phyloP scores from a whole-genome alignment of 2,329 filamentous ascomycete genomes.

The Piedraia hortae region DNA sequence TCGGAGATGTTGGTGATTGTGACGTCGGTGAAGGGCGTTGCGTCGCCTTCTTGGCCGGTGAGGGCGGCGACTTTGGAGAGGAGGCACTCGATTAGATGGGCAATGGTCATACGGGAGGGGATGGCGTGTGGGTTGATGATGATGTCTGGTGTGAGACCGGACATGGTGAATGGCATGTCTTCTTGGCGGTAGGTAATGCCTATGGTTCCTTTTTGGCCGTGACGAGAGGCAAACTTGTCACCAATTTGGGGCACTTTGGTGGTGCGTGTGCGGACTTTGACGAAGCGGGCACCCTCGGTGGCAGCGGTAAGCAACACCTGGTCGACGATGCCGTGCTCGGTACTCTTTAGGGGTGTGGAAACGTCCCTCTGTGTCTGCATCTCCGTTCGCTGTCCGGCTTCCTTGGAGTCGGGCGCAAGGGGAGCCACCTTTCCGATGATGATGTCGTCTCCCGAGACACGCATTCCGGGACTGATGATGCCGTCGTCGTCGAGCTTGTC shows the following conservation, averaged over 20 bases:
- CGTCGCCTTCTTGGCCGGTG: slow-evolving; percentile 85
- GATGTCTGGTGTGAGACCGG: slow-evolving; percentile 77
- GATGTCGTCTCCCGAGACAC: slow-evolving; percentile 91
- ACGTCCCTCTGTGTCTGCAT: slow-evolving; percentile 83
- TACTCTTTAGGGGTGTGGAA: slow-evolving; percentile 78
- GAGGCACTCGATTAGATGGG: slow-evolving; percentile 96
- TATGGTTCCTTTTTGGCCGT: slow-evolving; percentile 97
- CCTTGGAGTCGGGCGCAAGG: slow-evolving; percentile 73
- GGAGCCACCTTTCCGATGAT: slow-evolving; percentile 98
- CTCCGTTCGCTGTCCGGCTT: slow-evolving; percentile 74
- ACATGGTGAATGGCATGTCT: slow-evolving; percentile 90
- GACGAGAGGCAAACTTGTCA: slow-evolving; percentile 96
- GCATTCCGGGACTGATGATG: slow-evolving; percentile 74
- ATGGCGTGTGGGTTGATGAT: slow-evolving; percentile 99
- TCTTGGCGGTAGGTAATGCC: slow-evolving; percentile 95
- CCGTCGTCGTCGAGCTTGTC: slow-evolving; percentile 92
- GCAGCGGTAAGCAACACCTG: slow-evolving; percentile 85
- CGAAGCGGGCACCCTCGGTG: slow-evolving; percentile 76
- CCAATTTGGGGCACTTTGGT: slow-evolving; percentile 97
- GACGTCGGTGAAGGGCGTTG: slow-evolving; percentile 91
- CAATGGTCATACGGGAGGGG: slow-evolving; percentile 99
- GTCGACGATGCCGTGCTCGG: slow-evolving; percentile 90
- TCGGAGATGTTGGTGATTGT: slow-evolving; percentile 83
- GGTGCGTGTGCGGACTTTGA: slow-evolving; percentile 89
- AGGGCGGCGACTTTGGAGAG: slow-evolving; percentile 86